Evolutionary conservation across 1,284 basidiomycete species (phyloP).

Genomic region (Amylostereum areolatum): DNA sequence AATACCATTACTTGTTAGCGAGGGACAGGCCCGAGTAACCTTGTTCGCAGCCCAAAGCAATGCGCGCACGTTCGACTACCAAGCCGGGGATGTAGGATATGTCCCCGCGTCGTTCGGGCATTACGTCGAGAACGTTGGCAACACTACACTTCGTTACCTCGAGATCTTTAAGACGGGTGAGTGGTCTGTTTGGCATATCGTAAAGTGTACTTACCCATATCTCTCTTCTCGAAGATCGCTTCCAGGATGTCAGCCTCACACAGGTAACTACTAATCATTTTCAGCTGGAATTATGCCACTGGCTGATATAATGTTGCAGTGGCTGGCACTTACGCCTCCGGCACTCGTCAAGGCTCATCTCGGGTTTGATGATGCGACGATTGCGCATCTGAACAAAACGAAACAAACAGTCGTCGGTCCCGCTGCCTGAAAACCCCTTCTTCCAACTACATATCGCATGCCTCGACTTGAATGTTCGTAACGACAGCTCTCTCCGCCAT

Average conservation of each 20-base stretch:
- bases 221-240: slow-evolving; percentile 32
- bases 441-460: too few species aligned
- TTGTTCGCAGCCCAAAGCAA: slow-evolving; percentile 57
- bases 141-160: slow-evolving; percentile 54
- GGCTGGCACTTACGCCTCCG: slow-evolving; percentile 64
- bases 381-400: slow-evolving; percentile 46
- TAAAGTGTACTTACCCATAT: background rate
- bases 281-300: background rate
- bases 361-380: slow-evolving; percentile 45
- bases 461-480: too few species aligned
- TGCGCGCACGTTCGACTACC: slow-evolving; percentile 64
- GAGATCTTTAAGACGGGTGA: slow-evolving; percentile 60
- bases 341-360: slow-evolving; percentile 58
- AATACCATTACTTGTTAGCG: slow-evolving; percentile 24
- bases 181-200: slow-evolving; percentile 4
- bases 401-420: slow-evolving; percentile 49
- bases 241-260: slow-evolving; percentile 60
- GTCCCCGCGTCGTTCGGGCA: slow-evolving; percentile 58
- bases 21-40: slow-evolving; percentile 55
- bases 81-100: slow-evolving; percentile 63
- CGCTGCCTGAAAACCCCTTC: too few species aligned
- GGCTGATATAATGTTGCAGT: slow-evolving; percentile 30
- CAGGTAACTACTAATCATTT: slow-evolving; percentile 29
- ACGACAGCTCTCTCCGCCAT: too few species aligned
- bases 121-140: slow-evolving; percentile 68